These are phyloP conservation scores for Syzygium syzygioides DNA, from an alignment of 441 rosid genomes.

Conservation along the genomic window DNA sequence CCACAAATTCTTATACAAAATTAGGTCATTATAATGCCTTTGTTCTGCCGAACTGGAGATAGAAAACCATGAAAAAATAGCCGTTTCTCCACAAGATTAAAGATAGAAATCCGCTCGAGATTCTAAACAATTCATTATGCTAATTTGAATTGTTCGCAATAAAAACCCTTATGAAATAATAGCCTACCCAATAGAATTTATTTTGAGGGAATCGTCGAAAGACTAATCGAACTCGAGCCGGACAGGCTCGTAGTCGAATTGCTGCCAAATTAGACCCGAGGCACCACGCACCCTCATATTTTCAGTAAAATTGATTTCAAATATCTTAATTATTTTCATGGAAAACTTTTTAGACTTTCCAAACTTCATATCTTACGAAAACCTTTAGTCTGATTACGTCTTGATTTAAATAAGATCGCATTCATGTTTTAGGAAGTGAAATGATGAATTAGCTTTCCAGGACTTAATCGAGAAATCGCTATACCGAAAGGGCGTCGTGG, in stretches of 20 bases:
- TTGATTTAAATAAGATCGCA: neutral
- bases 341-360: neutral
- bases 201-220: neutral
- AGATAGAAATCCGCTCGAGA: too few relatives aligned
- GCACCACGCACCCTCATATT: too few relatives aligned
- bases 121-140: too few relatives aligned
- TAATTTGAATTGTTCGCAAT: neutral
- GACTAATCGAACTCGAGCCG: neutral
- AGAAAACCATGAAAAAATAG: too few relatives aligned
- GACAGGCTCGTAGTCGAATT: neutral
- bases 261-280: neutral
- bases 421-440: rapidly evolving
- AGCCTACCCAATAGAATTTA: neutral
- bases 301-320: neutral
- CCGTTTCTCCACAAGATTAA: too few relatives aligned
- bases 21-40: too few relatives aligned
- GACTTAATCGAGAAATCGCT: neutral
- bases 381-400: neutral
- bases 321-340: neutral
- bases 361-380: neutral
- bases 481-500: too few relatives aligned
- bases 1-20: too few relatives aligned
- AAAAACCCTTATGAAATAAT: neutral
- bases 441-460: neutral
- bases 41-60: too few relatives aligned